Base-by-base conservation (phyloP, 176 grass and related monocot genomes). In the Triticum dicoccoides region DNA sequence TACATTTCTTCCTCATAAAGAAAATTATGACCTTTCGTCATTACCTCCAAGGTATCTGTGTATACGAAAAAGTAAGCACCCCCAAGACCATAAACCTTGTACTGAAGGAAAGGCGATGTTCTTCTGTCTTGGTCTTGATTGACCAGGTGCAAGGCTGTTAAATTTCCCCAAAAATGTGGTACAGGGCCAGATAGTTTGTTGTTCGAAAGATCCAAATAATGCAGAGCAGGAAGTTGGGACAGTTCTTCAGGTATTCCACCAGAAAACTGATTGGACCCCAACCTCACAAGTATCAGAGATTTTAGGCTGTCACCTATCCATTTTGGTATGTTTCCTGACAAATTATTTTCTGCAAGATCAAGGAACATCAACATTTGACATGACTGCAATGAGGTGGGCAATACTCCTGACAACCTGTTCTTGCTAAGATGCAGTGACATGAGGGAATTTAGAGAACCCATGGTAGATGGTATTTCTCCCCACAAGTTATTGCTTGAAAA, bases 401-500 rank as follows among this genome's bases (percentile, higher is more conserved):
- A 78, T 0, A 45, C 35, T 15, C 86, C 80, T 27, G 63, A 88
- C 6, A 88, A 61, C 11, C 0, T 77, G 75, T 83, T 88, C 0
- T 69, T 34, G 0, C 44, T 8, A 0, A 88, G 86, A 25, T 83
- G 17, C 35, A 88, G 9, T 12, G 80, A 33, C 0, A 45, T 4
- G 1, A 83, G 80, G 0, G 72, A 83, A 69, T 0, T 83, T 47
- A 82, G 73, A 61, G 11, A 88, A 13, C 86, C 86, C 2, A 83
- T 77, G 18, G 47, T 83, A 1, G 80, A 58, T 59, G 86, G 62
- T 88, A 88, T 77, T 70, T 77, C 63, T 78, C 86, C 86, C 32
- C 35, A 61, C 0, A 88, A 61, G 0, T 69, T 78, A 47, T 88
- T 83, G 62, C 13, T 17, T 33, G 80, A 88, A 0, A 88, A 83